phyloP scores from a whole-genome alignment of 768 basidiomycete species.

The Mycena metata region DNA sequence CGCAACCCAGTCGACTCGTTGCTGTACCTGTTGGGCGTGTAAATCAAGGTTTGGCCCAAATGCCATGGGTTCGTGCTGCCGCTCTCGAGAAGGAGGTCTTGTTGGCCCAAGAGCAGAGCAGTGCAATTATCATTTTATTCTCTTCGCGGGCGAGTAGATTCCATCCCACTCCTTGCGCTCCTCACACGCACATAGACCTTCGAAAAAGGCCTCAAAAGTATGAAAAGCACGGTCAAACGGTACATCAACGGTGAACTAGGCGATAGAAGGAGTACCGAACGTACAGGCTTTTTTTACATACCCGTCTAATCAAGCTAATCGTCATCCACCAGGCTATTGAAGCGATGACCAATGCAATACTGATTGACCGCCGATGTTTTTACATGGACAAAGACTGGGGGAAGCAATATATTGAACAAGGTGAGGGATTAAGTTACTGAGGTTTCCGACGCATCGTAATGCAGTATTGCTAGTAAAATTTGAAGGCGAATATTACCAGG shows the following conservation, averaged over 20 bases:
- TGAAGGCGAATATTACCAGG: conserved; percentile 31
- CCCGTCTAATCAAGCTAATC: not conserved
- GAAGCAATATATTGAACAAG: conserved; percentile 25
- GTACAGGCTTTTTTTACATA: not conserved
- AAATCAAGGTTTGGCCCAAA: not conserved
- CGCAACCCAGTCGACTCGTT: conserved; percentile 15
- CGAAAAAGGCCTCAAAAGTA: conserved; percentile 17
- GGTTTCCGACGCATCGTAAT: not conserved
- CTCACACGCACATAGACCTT: conserved; percentile 5
- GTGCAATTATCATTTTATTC: conserved; percentile 27
- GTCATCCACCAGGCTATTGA: conserved; percentile 8
- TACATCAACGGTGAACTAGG: conserved; percentile 19
- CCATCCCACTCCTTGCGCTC: not conserved
- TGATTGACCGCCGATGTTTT: conserved; percentile 28
- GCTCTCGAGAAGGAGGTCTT: conserved; percentile 23
- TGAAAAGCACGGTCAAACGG: conserved; percentile 22
- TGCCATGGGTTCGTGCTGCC: conserved; percentile 30
- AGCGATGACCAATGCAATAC: conserved; percentile 20
- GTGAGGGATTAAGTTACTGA: not conserved
- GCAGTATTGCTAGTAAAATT: conserved; percentile 9
- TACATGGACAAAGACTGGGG: conserved; percentile 25
- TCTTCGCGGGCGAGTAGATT: conserved; percentile 14
- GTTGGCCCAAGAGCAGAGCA: conserved; percentile 9
- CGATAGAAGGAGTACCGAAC: conserved; percentile 13
- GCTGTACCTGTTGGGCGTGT: conserved; percentile 9